These are phyloP conservation scores for Penicillium frequentans DNA, from an alignment of 2,329 filamentous ascomycete genomes.

Conservation along the genomic window DNA sequence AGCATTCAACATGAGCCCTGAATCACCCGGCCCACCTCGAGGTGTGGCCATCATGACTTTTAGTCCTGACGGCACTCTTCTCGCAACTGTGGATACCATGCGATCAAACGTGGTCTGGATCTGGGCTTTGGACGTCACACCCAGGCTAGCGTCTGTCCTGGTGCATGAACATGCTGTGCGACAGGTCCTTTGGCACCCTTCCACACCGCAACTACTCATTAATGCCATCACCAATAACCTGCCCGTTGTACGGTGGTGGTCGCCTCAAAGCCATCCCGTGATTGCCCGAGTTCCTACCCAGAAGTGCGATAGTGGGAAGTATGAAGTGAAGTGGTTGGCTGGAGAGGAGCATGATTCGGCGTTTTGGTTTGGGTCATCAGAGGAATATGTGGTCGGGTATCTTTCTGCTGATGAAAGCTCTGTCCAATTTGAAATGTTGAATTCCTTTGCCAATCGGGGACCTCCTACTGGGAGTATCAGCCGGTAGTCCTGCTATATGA, in stretches of 20 bases:
- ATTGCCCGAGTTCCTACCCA: slow-evolving; percentile 33
- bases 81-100: slow-evolving; percentile 42
- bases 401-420: slow-evolving; percentile 23
- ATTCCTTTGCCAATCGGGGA: slow-evolving; percentile 27
- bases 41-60: slow-evolving; percentile 44
- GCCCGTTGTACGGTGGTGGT: slow-evolving; percentile 36
- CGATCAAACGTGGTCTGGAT: slow-evolving; percentile 48
- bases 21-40: slow-evolving; percentile 29
- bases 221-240: slow-evolving; percentile 36
- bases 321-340: slow-evolving; percentile 35
- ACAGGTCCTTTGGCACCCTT: slow-evolving; percentile 42
- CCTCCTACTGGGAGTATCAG: slow-evolving; percentile 18
- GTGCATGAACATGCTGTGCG: slow-evolving; percentile 45
- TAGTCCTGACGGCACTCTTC: slow-evolving; percentile 34
- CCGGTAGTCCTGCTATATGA: slow-evolving; percentile 10
- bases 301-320: slow-evolving; percentile 35
- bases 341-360: slow-evolving; percentile 21
- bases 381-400: slow-evolving; percentile 36
- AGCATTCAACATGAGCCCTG: slow-evolving; percentile 32
- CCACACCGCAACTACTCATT: slow-evolving; percentile 38
- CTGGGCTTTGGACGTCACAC: slow-evolving; percentile 37
- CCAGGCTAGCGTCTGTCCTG: slow-evolving; percentile 35
- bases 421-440: slow-evolving; percentile 28
- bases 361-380: slow-evolving; percentile 38
- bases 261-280: slow-evolving; percentile 27